A percentile compares a stretch with the other conserved stretches of the same genome.
Evolutionary conservation across 306 rosid species (phyloP).

Genomic region (Ormosia semicastrata): DNA sequence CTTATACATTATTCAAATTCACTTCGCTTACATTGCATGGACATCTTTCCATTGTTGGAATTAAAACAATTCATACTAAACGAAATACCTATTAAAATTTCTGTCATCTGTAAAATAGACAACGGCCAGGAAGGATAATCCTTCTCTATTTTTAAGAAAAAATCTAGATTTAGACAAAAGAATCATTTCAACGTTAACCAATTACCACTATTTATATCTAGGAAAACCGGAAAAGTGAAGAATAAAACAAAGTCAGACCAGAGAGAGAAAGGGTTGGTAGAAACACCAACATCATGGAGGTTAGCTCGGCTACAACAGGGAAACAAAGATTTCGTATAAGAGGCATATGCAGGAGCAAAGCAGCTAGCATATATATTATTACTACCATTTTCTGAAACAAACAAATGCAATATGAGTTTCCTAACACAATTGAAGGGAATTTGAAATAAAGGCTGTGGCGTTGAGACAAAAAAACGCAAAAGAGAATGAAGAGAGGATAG

Average conservation of each 20-base stretch:
- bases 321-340: not conserved
- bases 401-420: not conserved
- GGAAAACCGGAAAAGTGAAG: not conserved
- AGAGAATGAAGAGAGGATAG: not conserved
- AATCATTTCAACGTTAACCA: not conserved
- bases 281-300: constrained; percentile 7
- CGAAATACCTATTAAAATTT: not conserved
- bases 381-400: not conserved
- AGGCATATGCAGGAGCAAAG: not conserved
- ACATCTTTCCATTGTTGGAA: not conserved
- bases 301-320: constrained; percentile 10
- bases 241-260: not conserved
- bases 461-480: not conserved
- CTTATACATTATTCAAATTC: no score
- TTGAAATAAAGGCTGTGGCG: not conserved
- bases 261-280: constrained; percentile 21
- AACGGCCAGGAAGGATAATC: not conserved
- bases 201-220: not conserved
- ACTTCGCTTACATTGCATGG: not conserved
- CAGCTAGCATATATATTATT: not conserved
- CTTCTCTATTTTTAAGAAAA: constrained; percentile 14
- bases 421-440: not conserved
- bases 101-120: not conserved
- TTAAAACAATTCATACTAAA: not conserved
- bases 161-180: constrained; percentile 30